phyloP scores from a whole-genome alignment of 2,329 filamentous ascomycete species.

The Fonsecaea monophora region DNA sequence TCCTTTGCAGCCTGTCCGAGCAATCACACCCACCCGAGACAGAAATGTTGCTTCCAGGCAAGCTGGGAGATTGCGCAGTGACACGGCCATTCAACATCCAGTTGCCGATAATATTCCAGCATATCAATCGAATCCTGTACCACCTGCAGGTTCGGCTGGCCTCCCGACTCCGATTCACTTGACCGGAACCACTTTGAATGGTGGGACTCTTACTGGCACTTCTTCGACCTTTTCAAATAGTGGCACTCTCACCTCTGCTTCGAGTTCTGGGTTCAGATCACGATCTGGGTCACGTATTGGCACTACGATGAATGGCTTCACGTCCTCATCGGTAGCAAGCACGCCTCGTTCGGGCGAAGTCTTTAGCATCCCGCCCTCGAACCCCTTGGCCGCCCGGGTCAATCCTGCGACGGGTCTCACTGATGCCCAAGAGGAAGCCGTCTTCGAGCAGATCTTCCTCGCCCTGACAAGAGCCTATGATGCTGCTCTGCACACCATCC shows the following conservation, averaged over 20 bases:
- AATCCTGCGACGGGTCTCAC: constrained; percentile 66
- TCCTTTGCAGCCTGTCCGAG: constrained; percentile 43
- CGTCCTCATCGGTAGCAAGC: constrained; percentile 58
- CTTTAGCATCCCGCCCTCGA: constrained; percentile 65
- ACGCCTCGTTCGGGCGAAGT: constrained; percentile 85
- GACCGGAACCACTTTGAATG: constrained; percentile 34
- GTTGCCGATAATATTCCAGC: constrained; percentile 26
- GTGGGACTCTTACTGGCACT: constrained; percentile 26
- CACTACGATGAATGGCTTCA: constrained; percentile 43
- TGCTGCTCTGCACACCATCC: constrained; percentile 73
- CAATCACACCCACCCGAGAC: constrained; percentile 57
- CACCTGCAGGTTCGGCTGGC: constrained; percentile 48
- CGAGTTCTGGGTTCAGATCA: constrained; percentile 34
- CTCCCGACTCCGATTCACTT: constrained; percentile 35
- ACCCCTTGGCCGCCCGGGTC: constrained; percentile 58
- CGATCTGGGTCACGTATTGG: constrained; percentile 40
- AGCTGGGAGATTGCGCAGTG: constrained; percentile 56
- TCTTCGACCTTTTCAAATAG: constrained; percentile 34
- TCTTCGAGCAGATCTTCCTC: constrained; percentile 82
- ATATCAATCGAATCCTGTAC: constrained; percentile 31
- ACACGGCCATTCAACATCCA: constrained; percentile 58
- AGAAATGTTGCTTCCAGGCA: constrained; percentile 43
- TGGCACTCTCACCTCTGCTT: constrained; percentile 30
- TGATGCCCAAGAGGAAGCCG: constrained; percentile 75
- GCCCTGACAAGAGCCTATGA: constrained; percentile 77